These are phyloP conservation scores for Penicillium sp. DNA, from an alignment of 2,329 filamentous ascomycete genomes.

Conservation along the genomic window DNA sequence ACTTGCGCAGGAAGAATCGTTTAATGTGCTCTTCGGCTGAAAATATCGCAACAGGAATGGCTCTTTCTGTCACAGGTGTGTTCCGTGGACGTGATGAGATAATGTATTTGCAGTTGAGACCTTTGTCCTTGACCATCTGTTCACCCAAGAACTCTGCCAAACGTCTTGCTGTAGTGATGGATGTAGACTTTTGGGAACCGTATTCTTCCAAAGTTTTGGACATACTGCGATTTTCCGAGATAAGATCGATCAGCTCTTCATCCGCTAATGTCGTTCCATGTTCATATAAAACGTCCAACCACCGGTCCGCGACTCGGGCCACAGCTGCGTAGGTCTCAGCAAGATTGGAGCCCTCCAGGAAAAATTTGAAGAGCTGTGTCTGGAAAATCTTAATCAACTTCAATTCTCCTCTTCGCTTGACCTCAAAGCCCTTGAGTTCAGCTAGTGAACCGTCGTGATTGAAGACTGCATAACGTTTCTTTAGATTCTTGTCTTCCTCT, in stretches of 20 bases:
- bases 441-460: constrained; percentile 95
- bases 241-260: constrained; percentile 97
- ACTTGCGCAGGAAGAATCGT: constrained; percentile 85
- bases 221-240: constrained; percentile 99
- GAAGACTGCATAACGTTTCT: constrained; percentile 98
- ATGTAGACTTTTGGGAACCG: constrained; percentile 90
- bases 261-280: constrained; percentile 88
- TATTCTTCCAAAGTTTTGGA: constrained; percentile 96
- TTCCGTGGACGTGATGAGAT: constrained; percentile 84
- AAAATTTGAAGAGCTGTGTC: constrained; percentile 99
- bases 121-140: constrained; percentile 99
- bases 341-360: constrained; percentile 84
- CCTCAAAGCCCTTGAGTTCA: constrained; percentile 94
- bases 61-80: constrained; percentile 90
- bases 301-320: constrained; percentile 90
- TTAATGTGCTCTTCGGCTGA: constrained; percentile 88
- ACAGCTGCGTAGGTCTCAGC: constrained; percentile 87
- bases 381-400: constrained; percentile 99
- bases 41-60: constrained; percentile 94
- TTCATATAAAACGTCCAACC: constrained; percentile 90
- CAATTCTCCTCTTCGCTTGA: constrained; percentile 94
- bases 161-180: constrained; percentile 96
- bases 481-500: constrained; percentile 98
- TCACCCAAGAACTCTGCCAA: constrained; percentile 95
- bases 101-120: constrained; percentile 99